phyloP scores from a whole-genome alignment of 345 rosid species.

The Hibiscus syriacus region DNA sequence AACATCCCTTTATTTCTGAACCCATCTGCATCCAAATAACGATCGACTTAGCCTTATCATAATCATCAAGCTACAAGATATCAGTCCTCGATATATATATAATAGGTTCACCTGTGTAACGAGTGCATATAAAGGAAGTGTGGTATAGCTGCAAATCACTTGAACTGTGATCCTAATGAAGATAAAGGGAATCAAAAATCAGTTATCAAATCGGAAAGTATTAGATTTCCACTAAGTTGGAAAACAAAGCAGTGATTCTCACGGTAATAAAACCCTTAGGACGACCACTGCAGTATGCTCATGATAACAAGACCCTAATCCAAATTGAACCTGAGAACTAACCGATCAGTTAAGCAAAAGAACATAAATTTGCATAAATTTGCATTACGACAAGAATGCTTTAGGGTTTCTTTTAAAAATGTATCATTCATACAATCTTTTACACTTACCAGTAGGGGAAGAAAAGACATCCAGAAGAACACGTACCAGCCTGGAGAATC shows the following conservation, averaged over 20 bases:
- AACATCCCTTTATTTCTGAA: conserved; percentile 26
- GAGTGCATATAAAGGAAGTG: conserved; percentile 38
- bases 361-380: too few species aligned
- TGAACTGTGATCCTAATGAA: conserved; percentile 27
- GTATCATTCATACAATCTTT: too few species aligned
- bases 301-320: conserved; percentile 23
- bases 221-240: background rate
- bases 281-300: background rate
- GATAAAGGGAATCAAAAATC: background rate
- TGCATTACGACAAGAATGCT: too few species aligned
- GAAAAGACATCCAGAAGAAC: too few species aligned
- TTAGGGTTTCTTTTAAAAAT: too few species aligned
- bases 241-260: background rate
- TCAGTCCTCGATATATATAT: background rate
- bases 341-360: too few species aligned
- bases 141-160: too few species aligned
- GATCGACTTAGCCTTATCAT: too few species aligned
- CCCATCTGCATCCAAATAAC: conserved; percentile 33
- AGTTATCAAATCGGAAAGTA: background rate
- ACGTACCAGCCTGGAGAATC: conserved; percentile 9
- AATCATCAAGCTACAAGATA: background rate
- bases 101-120: conserved; percentile 4
- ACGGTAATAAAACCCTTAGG: conserved; percentile 17
- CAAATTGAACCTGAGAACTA: conserved; percentile 15
- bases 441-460: conserved; percentile 21